Base-by-base conservation (phyloP, 805 yeast genomes). In the Sugiyamaella valdiviana region DNA sequence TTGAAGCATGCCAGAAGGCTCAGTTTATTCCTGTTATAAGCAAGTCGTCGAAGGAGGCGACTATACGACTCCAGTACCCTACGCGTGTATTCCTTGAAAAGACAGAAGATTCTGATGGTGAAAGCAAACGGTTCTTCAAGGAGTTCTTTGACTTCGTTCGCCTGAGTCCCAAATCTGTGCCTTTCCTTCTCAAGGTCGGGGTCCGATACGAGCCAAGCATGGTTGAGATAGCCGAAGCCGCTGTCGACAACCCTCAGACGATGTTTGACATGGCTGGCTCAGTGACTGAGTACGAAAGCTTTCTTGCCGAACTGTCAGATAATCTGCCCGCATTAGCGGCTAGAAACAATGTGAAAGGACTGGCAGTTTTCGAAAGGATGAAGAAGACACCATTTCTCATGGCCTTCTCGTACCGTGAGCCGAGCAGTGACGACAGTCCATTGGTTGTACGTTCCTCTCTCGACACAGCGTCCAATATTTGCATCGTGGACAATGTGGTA, bases 401-500 rank as follows among this genome's bases (percentile, higher is more conserved):
- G 2, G 72, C 51, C 32, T 50, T 52, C 14, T 51, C 39, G n/a
- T 51, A 50, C 48, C 21, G 20, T 6, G 55, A 52, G 10, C 51
- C 54, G 16, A 48, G 36, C 2, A 59, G 54, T 15, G 53, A 36
- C 5, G 50, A 53, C 7, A n/a, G 36, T 16, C n/a, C 9, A 26
- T 10, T 26, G 4, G 14, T 26, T 10, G 32, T 10, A 26, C n/a
- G 9, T 5, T n/a, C 32, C 9, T 46, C 60, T 14, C 56, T 68
- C 19, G 60, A 59, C 12, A 19, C 47, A 3, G 64, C 69, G 1
- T 12, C 49, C 1, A 61, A 66, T 12, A 46, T 67, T 20, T 63
- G 61, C 7, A 58, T 69, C 36, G 65, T 64, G 7, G 71, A 69
- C 48, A 68, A 69, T 46, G 63, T 69, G 5, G 59, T 66, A 9